phyloP scores from a whole-genome alignment of 176 grass and related monocot genomes.

The Oryza brachyantha region DNA sequence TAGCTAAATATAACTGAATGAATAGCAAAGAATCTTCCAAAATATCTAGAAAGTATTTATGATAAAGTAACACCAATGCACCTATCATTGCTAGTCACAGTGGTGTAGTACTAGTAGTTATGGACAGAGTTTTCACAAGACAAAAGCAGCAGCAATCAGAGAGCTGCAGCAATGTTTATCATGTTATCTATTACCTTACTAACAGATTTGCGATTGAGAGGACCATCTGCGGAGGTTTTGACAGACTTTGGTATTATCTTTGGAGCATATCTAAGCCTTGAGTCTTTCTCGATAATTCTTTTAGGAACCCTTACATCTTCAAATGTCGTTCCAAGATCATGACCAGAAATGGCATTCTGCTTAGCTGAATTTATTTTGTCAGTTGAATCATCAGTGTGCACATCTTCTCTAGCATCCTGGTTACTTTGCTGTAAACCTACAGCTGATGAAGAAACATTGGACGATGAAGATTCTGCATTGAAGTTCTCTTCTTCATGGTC shows the following conservation, averaged over 20 bases:
- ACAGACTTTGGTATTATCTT: constrained; percentile 44
- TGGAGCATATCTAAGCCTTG: constrained; percentile 34
- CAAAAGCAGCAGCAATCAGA: neutral
- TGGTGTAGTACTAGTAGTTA: neutral
- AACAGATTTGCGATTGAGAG: constrained; percentile 30
- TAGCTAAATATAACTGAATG: neutral
- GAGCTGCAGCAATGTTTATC: neutral
- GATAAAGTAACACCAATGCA: neutral
- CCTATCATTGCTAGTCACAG: neutral
- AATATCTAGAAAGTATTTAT: neutral
- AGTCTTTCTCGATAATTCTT: constrained; percentile 25
- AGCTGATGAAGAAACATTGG: constrained; percentile 22
- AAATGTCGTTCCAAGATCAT: constrained; percentile 21
- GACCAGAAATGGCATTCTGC: constrained; percentile 18
- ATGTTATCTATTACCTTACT: constrained; percentile 47
- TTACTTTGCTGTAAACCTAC: constrained; percentile 36
- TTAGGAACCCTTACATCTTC: constrained; percentile 23
- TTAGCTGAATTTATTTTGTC: constrained; percentile 11
- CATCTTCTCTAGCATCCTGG: constrained; percentile 32
- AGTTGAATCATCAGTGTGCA: neutral
- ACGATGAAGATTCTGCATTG: constrained; percentile 19
- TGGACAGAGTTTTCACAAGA: neutral
- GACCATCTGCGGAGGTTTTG: constrained; percentile 26
- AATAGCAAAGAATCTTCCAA: neutral
- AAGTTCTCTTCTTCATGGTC: constrained; percentile 27